Conservation (phyloP, 2,329 filamentous ascomycete species). For the Sporothrix globosa region DNA sequence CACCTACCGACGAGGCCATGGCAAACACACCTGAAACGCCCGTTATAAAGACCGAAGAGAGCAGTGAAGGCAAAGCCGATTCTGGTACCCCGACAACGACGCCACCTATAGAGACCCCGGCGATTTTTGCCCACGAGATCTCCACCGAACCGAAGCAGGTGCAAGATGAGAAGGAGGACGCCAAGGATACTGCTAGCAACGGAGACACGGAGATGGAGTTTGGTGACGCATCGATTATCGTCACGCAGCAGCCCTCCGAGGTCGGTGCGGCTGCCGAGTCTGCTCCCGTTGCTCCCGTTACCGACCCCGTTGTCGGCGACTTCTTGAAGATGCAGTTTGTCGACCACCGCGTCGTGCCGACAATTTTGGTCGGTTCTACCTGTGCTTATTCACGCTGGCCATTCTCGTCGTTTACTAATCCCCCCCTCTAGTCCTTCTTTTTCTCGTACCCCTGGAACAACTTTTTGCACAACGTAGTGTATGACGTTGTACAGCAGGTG, state of each 20-base stretch:
- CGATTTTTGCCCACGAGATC: constrained; percentile 14
- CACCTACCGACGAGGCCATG: neutral
- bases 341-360: constrained; percentile 89
- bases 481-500: constrained; percentile 97
- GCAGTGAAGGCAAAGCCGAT: constrained; percentile 26
- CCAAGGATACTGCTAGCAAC: constrained; percentile 23
- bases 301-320: constrained; percentile 83
- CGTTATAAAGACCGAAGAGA: neutral
- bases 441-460: constrained; percentile 99
- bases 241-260: constrained; percentile 38
- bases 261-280: neutral
- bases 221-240: constrained; percentile 41
- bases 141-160: neutral
- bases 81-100: constrained; percentile 34
- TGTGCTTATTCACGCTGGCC: neutral
- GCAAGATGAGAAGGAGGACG: constrained; percentile 17
- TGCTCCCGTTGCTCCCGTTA: neutral
- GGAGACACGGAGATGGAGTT: constrained; percentile 34
- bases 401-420: constrained; percentile 1
- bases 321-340: constrained; percentile 96
- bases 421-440: constrained; percentile 76
- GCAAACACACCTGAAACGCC: neutral
- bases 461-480: constrained; percentile 98
- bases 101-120: constrained; percentile 1
- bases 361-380: constrained; percentile 73